These are phyloP conservation scores for Arabidopsis hybrid DNA, from an alignment of 441 rosid genomes.

Conservation along the genomic window DNA sequence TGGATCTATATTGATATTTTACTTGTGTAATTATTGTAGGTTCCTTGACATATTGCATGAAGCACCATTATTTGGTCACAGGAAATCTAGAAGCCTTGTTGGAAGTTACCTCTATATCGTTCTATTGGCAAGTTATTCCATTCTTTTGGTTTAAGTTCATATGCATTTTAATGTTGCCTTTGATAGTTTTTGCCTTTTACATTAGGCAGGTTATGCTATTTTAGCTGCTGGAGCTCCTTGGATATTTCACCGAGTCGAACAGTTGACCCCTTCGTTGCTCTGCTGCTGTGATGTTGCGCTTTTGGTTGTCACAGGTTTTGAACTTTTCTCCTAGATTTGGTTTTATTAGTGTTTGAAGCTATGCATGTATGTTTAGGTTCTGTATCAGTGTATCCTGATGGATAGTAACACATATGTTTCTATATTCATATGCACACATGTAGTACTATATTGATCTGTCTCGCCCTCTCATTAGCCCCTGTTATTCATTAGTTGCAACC, in stretches of 20 bases:
- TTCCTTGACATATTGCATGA: conserved; percentile 82
- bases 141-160: not conserved
- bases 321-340: not conserved
- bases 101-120: conserved; percentile 49
- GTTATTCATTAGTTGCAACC: not conserved
- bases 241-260: conserved; percentile 55
- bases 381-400: not conserved
- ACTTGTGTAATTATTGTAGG: conserved; percentile 44
- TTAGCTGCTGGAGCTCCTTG: conserved; percentile 78
- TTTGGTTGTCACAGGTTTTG: conserved; percentile 72
- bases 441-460: not conserved
- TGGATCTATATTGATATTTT: not conserved
- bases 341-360: not conserved
- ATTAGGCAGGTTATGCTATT: conserved; percentile 82
- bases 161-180: not conserved
- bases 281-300: conserved; percentile 80
- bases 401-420: not conserved
- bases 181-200: conserved; percentile 23
- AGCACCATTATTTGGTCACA: conserved; percentile 79
- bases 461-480: not conserved
- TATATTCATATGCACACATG: not conserved
- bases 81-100: conserved; percentile 71
- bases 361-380: not conserved
- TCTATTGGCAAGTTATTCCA: conserved; percentile 41
- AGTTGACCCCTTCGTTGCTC: conserved; percentile 63